Conservation (phyloP, 306 rosid genomes). For the Cucumis sativus region DNA sequence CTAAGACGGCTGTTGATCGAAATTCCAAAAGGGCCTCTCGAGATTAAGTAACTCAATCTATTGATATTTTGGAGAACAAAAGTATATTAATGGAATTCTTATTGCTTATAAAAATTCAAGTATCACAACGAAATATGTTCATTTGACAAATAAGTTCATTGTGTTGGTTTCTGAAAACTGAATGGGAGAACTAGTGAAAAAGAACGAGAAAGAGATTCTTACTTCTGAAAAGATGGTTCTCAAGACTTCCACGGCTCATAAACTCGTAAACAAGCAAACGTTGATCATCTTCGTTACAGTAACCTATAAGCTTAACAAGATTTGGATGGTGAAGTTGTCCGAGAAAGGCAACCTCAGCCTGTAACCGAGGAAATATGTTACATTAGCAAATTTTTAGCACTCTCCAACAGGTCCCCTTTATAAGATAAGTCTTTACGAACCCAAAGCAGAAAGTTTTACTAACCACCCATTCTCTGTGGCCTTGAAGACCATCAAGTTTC, state of each 20-base stretch:
- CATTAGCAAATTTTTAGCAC: constrained; percentile 6
- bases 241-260: constrained; percentile 96
- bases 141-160: neutral
- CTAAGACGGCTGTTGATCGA: neutral
- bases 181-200: neutral
- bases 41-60: neutral
- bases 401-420: constrained; percentile 10
- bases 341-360: constrained; percentile 95
- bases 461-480: constrained; percentile 99
- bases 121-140: neutral
- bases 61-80: neutral
- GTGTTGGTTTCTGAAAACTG: neutral
- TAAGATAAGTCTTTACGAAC: neutral
- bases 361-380: constrained; percentile 12
- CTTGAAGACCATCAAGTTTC: constrained; percentile 94
- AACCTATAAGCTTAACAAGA: constrained; percentile 90
- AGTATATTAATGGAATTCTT: neutral
- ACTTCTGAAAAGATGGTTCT: constrained; percentile 95
- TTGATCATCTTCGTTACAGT: constrained; percentile 86
- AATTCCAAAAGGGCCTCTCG: neutral
- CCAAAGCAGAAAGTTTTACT: constrained; percentile 60
- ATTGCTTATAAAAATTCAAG: neutral
- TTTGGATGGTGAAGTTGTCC: constrained; percentile 98
- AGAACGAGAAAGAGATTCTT: constrained; percentile 21
- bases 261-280: constrained; percentile 87